A percentile compares a stretch with the other conserved stretches of the same genome.
Evolutionary conservation across 148 eudicot species (phyloP).

Genomic region (Amaranthus cruentus): DNA sequence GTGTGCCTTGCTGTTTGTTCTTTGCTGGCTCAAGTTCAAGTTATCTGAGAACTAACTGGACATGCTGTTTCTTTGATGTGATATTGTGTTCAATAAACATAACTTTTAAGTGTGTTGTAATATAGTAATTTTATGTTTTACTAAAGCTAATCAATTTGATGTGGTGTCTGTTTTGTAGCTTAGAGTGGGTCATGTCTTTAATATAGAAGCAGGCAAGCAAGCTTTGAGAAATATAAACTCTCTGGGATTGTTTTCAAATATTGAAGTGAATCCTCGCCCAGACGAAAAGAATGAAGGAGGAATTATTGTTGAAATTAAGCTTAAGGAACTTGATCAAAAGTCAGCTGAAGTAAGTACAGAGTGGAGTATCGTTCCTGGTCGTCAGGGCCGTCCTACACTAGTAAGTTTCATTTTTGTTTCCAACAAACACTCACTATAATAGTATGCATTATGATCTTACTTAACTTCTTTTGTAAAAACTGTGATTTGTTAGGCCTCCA

Average conservation of each 20-base stretch:
- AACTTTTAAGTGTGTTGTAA: not conserved
- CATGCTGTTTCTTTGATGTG: not conserved
- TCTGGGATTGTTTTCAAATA: constrained; percentile 78
- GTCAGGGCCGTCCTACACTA: constrained; percentile 86
- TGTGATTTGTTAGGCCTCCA: constrained; percentile 51
- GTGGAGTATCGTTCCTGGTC: constrained; percentile 93
- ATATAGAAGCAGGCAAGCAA: constrained; percentile 87
- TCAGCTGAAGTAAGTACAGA: constrained; percentile 95
- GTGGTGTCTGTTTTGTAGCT: constrained; percentile 45
- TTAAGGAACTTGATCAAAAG: constrained; percentile 82
- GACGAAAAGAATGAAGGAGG: constrained; percentile 95
- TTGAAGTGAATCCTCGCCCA: constrained; percentile 84
- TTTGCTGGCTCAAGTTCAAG: not conserved
- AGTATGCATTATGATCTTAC: not conserved
- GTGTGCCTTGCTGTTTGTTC: constrained; percentile 3
- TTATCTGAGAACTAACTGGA: not conserved
- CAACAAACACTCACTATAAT: not conserved
- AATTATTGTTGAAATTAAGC: constrained; percentile 82
- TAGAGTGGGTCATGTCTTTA: constrained; percentile 66
- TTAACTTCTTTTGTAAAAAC: not conserved
- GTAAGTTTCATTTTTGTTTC: constrained; percentile 32
- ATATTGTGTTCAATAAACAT: not conserved
- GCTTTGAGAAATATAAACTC: constrained; percentile 80
- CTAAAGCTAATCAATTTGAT: not conserved
- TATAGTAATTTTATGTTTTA: not conserved